Base-by-base conservation (phyloP, 208 protist species). In the Acanthamoeba lugdunensis region DNA sequence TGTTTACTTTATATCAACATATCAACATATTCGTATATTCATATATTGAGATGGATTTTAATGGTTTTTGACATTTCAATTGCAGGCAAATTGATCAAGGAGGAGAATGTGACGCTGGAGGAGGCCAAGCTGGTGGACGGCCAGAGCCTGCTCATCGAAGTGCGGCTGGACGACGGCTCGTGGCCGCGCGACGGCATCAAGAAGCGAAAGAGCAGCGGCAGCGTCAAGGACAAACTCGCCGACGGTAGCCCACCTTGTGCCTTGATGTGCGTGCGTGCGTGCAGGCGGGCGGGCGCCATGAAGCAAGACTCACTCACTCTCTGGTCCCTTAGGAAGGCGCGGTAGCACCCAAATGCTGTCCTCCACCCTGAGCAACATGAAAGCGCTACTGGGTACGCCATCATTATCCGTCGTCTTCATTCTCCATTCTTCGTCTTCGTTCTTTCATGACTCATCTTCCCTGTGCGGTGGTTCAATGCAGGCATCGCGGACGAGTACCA, bases 131-230 rank as follows among this genome's bases (percentile, higher is more conserved):
- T 93, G 37, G 88, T 93, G 63, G 65, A 73, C n/a, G 88, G 88
- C 28, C 88, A 93, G 65, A 33, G 84, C 28, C 37, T 93, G 71
- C 28, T 93, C 21, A 87, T 93, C 8, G 90, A 93, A 41, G 73
- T 93, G 30, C 67, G 63, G 23, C 28, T 77, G 28, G 90, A 93
- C n/a, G 63, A 81, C n/a, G 90, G 90, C 30, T 30, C n/a, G 67
- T 93, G 90, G 90, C 90, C 90, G 9, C 28, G 50, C 25, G 90
- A 93, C 56, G n/a, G 61, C 30, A 37, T 37, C 23, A 41, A 41
- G 25, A 75, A 37, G 67, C 25, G 30, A 37, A 75, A 18, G 67
- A 28, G 67, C 25, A 75, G 30, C 25, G 67, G 23, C 67, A 75
- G 67, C 67, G 67, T 75, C 67, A 75, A 75, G 30, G 67, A 75